Conservation (phyloP, 148 eudicot species). For the Rhododendron mucronatum region DNA sequence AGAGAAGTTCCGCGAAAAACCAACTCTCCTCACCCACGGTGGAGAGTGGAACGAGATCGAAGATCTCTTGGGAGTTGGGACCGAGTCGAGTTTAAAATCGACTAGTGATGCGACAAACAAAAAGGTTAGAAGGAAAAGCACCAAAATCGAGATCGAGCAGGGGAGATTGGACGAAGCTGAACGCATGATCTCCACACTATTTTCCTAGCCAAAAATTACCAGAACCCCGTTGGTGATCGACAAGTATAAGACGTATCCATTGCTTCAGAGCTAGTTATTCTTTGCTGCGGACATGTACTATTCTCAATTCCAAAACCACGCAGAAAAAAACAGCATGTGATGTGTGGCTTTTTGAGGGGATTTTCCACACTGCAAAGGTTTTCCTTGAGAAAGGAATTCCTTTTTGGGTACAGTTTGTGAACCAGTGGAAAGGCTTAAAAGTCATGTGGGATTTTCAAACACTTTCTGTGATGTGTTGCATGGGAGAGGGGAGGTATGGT, state of each 20-base stretch:
- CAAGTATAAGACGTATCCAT: slow-evolving; percentile 6
- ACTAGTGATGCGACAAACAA: slow-evolving; percentile 1
- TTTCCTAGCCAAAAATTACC: neutral
- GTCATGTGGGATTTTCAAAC: neutral
- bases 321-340: neutral
- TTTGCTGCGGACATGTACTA: slow-evolving; percentile 2
- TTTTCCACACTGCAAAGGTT: neutral
- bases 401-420: neutral
- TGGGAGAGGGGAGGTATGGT: neutral
- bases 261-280: slow-evolving; percentile 20
- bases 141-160: slow-evolving; percentile 8
- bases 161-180: neutral
- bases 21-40: neutral
- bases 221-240: neutral
- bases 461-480: neutral
- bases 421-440: neutral
- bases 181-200: neutral
- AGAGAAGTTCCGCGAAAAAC: neutral
- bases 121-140: neutral
- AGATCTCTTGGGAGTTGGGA: slow-evolving; percentile 15
- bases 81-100: neutral
- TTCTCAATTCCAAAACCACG: neutral
- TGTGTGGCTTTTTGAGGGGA: neutral
- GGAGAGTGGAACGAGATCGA: slow-evolving; percentile 12
- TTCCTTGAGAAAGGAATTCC: neutral